A percentile compares a stretch with the other conserved stretches of the same genome.
Conservation (phyloP, 176 grass and related monocot genomes). For the Tuctoria greenei region DNA sequence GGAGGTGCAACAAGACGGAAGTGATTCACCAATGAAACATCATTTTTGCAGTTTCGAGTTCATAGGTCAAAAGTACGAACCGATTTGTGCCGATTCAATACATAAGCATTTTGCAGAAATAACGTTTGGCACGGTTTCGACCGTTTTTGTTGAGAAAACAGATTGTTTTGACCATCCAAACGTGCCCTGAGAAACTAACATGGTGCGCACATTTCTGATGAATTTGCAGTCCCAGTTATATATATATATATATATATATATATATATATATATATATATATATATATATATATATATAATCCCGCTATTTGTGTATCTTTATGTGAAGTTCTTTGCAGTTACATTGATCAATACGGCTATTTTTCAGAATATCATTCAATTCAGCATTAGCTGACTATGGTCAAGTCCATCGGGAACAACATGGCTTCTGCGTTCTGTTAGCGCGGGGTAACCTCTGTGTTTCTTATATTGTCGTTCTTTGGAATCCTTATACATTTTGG, state of each 20-base stretch:
- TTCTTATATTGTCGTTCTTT: conserved; percentile 27
- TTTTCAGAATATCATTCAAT: conserved; percentile 21
- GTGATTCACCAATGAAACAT: too few relatives aligned
- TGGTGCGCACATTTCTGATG: not conserved
- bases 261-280: not conserved
- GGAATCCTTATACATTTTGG: conserved; percentile 30
- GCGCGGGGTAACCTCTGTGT: conserved; percentile 49
- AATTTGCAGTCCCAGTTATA: not conserved
- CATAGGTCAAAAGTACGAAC: too few relatives aligned
- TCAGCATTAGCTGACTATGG: not conserved
- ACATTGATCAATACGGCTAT: not conserved
- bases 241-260: not conserved
- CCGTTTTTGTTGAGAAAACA: too few relatives aligned
- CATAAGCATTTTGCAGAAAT: too few relatives aligned
- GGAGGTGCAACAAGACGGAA: too few relatives aligned
- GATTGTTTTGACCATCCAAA: too few relatives aligned
- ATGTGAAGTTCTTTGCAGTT: conserved; percentile 3
- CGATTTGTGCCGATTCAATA: too few relatives aligned
- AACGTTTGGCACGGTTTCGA: too few relatives aligned
- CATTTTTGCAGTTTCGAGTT: too few relatives aligned
- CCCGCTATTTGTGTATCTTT: conserved; percentile 5
- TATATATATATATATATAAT: not conserved
- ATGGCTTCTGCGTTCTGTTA: conserved; percentile 68
- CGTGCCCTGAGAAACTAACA: not conserved
- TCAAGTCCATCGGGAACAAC: too few relatives aligned